A percentile compares a stretch with the other conserved stretches of the same genome.
These are phyloP conservation scores for Adansonia digitata DNA, from an alignment of 345 rosid genomes.

Conservation along the genomic window DNA sequence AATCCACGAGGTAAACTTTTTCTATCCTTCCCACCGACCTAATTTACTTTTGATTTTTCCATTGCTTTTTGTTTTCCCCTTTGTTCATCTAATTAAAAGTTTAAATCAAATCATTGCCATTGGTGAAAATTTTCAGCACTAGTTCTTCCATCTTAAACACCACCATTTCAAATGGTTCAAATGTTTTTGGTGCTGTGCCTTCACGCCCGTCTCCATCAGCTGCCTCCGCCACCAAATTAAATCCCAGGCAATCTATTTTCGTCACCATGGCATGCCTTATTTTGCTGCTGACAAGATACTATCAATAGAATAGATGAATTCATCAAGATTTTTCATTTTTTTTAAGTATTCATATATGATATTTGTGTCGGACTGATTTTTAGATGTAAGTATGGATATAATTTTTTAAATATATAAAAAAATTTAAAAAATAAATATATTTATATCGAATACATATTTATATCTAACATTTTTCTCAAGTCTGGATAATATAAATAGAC, in stretches of 20 bases:
- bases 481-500: too few relatives aligned
- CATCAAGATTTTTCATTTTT: too few relatives aligned
- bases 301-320: neutral
- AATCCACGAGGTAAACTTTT: slow-evolving; percentile 48
- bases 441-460: too few relatives aligned
- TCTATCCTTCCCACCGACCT: too few relatives aligned
- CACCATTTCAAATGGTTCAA: slow-evolving; percentile 38
- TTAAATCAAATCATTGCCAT: neutral
- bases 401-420: too few relatives aligned
- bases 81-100: neutral
- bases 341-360: too few relatives aligned
- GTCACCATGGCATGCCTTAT: neutral
- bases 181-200: slow-evolving; percentile 60
- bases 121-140: slow-evolving; percentile 40
- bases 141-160: slow-evolving; percentile 60
- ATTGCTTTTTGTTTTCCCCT: too few relatives aligned
- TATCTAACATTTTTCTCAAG: too few relatives aligned
- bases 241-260: neutral
- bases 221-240: neutral
- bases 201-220: slow-evolving; percentile 34
- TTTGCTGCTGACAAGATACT: neutral
- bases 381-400: too few relatives aligned
- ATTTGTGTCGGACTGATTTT: too few relatives aligned
- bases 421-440: too few relatives aligned
- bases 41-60: too few relatives aligned